Evolutionary conservation across 306 rosid species (phyloP).

Genomic region (Medicago truncatula): DNA sequence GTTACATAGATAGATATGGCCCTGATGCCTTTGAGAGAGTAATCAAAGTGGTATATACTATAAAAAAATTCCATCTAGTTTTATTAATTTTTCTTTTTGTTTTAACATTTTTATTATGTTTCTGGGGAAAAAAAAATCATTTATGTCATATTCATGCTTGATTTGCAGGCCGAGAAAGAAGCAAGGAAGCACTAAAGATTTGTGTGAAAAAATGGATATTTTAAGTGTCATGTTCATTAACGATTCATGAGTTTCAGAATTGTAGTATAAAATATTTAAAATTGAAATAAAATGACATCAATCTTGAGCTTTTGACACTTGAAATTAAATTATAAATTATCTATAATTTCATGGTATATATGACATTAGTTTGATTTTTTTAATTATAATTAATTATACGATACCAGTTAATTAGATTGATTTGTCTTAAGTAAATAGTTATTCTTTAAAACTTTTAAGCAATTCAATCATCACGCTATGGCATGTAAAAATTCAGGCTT

Average conservation of each 20-base stretch:
- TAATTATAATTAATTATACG: no score
- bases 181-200: slow-evolving; percentile 67
- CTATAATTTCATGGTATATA: no score
- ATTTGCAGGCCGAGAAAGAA: slow-evolving; percentile 84
- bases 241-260: no score
- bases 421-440: no score
- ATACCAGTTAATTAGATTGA: no score
- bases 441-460: no score
- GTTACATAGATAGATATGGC: slow-evolving; percentile 67
- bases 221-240: not conserved
- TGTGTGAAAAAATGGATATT: not conserved
- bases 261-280: no score
- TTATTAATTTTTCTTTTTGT: not conserved
- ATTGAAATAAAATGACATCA: not conserved
- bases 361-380: no score
- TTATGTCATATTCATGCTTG: slow-evolving; percentile 10
- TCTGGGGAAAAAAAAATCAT: not conserved
- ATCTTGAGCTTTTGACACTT: not conserved
- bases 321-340: not conserved
- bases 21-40: slow-evolving; percentile 76
- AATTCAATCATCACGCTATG: no score
- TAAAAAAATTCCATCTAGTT: not conserved
- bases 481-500: no score
- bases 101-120: not conserved
- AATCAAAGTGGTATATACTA: slow-evolving; percentile 62